Percentiles rank a stretch among this genome's conserved stretches.
Conservation (phyloP, 2,329 filamentous ascomycete genomes). For the Phialophora macrospora region DNA sequence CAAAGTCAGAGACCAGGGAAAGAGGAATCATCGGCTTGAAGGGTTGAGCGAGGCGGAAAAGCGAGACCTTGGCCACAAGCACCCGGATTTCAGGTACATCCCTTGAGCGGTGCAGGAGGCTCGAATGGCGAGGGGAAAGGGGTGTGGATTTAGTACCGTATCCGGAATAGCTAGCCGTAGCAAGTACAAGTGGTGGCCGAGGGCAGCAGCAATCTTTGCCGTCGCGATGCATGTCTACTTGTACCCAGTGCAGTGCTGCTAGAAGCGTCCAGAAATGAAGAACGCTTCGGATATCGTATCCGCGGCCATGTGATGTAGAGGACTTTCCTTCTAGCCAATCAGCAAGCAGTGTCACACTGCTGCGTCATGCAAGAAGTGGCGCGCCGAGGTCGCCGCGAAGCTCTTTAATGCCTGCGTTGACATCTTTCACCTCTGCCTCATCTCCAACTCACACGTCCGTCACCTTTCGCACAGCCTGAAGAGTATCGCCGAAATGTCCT, state of each 20-base stretch:
- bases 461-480: constrained; percentile 2
- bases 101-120: not conserved
- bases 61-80: constrained; percentile 44
- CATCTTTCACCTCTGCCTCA: not conserved
- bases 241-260: not conserved
- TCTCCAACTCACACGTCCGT: constrained; percentile 1
- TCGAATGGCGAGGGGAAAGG: not conserved
- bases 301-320: constrained; percentile 5
- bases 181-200: not conserved
- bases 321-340: not conserved
- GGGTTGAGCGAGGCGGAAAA: constrained; percentile 45
- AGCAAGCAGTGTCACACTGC: not conserved
- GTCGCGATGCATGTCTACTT: not conserved
- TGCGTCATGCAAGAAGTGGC: constrained; percentile 17
- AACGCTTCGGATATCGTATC: constrained; percentile 11
- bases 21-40: constrained; percentile 40
- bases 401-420: constrained; percentile 16
- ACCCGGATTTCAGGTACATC: constrained; percentile 39
- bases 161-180: not conserved
- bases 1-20: constrained; percentile 40
- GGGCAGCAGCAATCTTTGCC: not conserved
- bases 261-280: constrained; percentile 14
- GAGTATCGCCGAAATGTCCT: constrained; percentile 59
- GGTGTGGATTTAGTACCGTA: not conserved
- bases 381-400: constrained; percentile 13